These are phyloP conservation scores for Coniophora puteana DNA, from an alignment of 1,284 basidiomycete genomes.

Conservation along the genomic window DNA sequence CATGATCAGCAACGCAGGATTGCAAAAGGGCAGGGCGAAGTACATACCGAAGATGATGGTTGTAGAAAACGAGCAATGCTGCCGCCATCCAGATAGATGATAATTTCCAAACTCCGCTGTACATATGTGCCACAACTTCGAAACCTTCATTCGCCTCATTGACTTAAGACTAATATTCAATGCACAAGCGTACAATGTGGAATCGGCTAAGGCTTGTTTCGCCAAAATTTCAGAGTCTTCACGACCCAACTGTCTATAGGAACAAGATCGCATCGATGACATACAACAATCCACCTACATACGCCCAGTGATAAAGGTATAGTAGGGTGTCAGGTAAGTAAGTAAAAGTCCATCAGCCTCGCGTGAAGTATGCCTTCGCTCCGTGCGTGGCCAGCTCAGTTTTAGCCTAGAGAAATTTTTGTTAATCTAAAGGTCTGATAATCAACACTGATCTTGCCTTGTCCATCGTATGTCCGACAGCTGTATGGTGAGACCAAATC, in stretches of 20 bases:
- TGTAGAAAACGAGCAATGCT: conserved; percentile 12
- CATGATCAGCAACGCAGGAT: conserved; percentile 3
- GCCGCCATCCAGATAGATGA: conserved; percentile 3
- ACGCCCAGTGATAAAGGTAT: no score
- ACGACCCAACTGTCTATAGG: no score
- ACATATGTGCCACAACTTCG: no score
- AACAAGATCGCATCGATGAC: no score
- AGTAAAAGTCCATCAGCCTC: conserved; percentile 52
- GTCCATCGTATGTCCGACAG: conserved; percentile 80
- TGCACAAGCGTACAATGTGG: no score
- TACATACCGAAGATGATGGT: conserved; percentile 7
- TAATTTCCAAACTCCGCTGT: conserved; percentile 3
- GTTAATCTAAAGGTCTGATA: conserved; percentile 1
- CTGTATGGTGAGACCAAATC: conserved; percentile 84
- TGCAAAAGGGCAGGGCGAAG: conserved; percentile 1
- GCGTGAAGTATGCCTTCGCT: conserved; percentile 83
- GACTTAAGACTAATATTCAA: neutral
- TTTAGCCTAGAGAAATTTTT: conserved; percentile 60
- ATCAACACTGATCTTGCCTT: conserved; percentile 46
- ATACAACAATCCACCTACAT: neutral
- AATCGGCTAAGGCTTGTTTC: no score
- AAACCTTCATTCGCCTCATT: neutral
- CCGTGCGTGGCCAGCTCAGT: conserved; percentile 82
- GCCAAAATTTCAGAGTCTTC: no score
- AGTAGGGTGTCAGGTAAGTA: neutral